Evolutionary conservation across 164 flowering plant species (phyloP), one percentile per base, ranked within the genome.

Genomic region (Liquidambar formosana): DNA sequence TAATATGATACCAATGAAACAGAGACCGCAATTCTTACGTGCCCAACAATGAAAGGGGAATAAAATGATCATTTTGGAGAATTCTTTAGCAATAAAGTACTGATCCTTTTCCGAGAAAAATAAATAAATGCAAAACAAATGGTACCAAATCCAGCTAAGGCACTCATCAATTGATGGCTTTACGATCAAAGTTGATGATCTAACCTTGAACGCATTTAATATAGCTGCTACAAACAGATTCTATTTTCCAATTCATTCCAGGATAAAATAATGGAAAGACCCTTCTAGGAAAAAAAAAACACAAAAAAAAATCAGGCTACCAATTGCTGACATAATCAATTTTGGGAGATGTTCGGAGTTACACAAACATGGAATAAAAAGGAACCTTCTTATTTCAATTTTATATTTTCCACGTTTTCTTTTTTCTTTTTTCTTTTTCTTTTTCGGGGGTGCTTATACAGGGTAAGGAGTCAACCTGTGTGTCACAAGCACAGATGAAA

Each of bases 341-440:
- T 22, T 22, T 66, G 61, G 61, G 61, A 56, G 19, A 18, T 10
- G 70, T 57, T 45, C 21, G 69, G 28, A 57, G 14, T 10, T 23
- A 57, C 4, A 26, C 25, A 25, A 57, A 57, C n/a, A 38, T 28
- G 21, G 45, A 60, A 60, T 18, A 33, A 33, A 33, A 60, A 41
- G 33, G 14, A n/a, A 16, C 16, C 13, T 60, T 27, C 22, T 59
- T 59, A 28, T 33, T 8, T 60, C 33, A n/a, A 38, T n/a, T 54
- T 33, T 57, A 12, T 28, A 57, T 57, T 57, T 57, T 33, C 27
- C 58, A 57, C 6, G 53, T 57, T 48, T 26, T 11, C n/a, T 6
- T 33, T 19, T 28, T 25, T 23, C 4, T 33, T 33, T 33, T 33
- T 33, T 33, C 6, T 33, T 33, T 33, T 33, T 33, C 6, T 33